A percentile compares a stretch with the other conserved stretches of the same genome.
Conservation (phyloP, 192 early-diverging fungal species). For the Haplosporangium gracile region DNA sequence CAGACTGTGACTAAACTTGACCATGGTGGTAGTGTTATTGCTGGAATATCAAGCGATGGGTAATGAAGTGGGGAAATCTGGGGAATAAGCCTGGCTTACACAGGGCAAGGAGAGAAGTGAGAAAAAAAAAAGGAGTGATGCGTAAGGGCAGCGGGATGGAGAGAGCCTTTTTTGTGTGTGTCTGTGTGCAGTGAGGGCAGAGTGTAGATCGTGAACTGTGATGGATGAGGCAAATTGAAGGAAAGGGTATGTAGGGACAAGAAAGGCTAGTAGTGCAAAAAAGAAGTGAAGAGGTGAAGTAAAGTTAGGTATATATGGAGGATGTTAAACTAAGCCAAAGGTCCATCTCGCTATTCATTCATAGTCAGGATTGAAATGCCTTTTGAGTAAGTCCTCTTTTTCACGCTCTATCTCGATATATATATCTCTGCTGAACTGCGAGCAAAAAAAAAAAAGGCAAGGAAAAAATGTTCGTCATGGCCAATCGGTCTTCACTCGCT, state of each 20-base stretch:
- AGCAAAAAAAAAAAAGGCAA: not conserved
- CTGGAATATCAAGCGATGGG: not conserved
- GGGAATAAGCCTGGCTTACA: not conserved
- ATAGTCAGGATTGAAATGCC: constrained; percentile 1
- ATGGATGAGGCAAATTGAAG: not conserved
- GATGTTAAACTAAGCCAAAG: not conserved
- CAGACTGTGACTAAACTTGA: constrained; percentile 89
- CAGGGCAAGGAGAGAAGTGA: not conserved
- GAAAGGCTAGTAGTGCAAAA: not conserved
- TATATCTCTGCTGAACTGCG: too few species aligned
- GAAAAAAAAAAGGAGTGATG: not conserved
- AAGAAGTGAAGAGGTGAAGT: not conserved
- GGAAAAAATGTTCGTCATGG: not conserved
- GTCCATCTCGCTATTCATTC: not conserved
- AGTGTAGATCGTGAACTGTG: not conserved
- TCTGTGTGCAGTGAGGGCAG: not conserved
- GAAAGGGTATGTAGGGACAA: not conserved
- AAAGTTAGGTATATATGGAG: not conserved
- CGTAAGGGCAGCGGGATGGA: not conserved
- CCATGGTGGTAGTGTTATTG: constrained; percentile 34
- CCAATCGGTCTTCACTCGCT: not conserved
- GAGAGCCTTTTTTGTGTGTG: not conserved
- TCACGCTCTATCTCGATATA: too few species aligned
- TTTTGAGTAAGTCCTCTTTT: not conserved
- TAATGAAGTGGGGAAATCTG: not conserved